Evolutionary conservation across 768 basidiomycete genomes (phyloP), one percentile per base, ranked within the genome.

Genomic region (Tulasnella sp.): DNA sequence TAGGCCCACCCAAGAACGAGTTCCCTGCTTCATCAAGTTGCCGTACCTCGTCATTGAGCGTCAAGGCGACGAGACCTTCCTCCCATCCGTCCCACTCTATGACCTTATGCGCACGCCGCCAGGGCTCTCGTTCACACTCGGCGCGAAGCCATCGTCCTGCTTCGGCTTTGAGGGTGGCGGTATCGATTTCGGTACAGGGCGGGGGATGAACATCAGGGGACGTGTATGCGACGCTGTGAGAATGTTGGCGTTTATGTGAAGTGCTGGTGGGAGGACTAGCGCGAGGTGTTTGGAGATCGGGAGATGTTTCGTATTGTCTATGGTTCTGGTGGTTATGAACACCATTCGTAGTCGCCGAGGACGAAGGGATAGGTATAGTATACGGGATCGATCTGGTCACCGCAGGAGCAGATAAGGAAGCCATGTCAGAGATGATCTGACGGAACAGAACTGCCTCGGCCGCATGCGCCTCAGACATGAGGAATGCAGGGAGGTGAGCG

Each of bases 11-110:
- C 34, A 38, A 38, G 34, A 38, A 5, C 7, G 34, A 38, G 34
- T 5, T 15, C 15, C 34, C 34, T 38, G 15, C 34, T 5, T 42
- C 42, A 29, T 42, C 34, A 42, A 34, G 41, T 44, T 56, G 21
- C 24, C 55, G 4, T 9, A 56, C 64, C n/a, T 48, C 51, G 44
- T 62, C 51, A 26, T 86, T 87, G 19, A 91, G 74, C 30, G 89
- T 86, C 60, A 80, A 82, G 4, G 82, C 80, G 1, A 86, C 79
- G 17, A 92, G 74, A 0, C 87, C 88, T 68, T 91, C 88, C 67
- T 92, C 88, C 88, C 89, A 92, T 1, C 88, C 89, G 65, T 91
- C 88, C 88, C 88, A 91, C 68, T 92, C 88, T 34, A 77, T 80
- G 64, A 83, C 87, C 26, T 87, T 82, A 69, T 92, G 88, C 3